Percentiles rank a stretch among this genome's conserved stretches.
Conservation (phyloP, 2,329 filamentous ascomycete genomes). For the Colletotrichum tamarilloi region DNA sequence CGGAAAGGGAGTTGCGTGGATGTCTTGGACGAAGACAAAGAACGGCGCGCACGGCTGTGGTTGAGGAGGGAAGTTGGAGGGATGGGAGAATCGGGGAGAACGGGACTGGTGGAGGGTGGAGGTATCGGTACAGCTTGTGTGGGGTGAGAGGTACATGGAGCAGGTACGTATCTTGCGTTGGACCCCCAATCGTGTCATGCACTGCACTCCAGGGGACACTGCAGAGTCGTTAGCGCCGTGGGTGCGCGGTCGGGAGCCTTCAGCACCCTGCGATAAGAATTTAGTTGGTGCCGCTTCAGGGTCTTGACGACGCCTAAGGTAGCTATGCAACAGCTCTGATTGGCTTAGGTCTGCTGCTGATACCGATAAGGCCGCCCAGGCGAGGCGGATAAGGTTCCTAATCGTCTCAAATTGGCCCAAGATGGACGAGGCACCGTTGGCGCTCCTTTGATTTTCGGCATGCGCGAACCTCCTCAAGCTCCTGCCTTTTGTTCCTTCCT, state of each 20-base stretch:
- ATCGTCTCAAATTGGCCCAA: not conserved
- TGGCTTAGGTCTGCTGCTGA: not conserved
- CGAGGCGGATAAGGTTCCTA: slow-evolving; percentile 11
- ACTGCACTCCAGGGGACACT: not conserved
- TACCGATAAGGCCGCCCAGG: slow-evolving; percentile 12
- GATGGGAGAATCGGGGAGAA: not conserved
- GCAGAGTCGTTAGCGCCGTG: not conserved
- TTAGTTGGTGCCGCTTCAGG: not conserved
- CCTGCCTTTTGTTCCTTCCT: slow-evolving; percentile 6
- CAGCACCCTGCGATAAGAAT: too few species aligned
- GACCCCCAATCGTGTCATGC: not conserved
- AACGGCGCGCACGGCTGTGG: slow-evolving; percentile 2
- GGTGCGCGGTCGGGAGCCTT: too few species aligned
- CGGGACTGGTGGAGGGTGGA: not conserved
- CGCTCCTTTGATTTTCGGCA: not conserved
- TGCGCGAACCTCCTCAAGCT: not conserved
- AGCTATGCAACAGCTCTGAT: not conserved
- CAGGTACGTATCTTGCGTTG: not conserved
- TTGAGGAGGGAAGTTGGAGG: not conserved
- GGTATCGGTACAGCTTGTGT: not conserved
- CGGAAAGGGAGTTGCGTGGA: not conserved
- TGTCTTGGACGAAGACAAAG: slow-evolving; percentile 13
- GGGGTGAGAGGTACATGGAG: not conserved
- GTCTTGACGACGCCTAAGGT: not conserved
- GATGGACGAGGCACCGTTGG: not conserved